A percentile compares a stretch with the other conserved stretches of the same genome.
Conservation (phyloP, 257 asterid genomes). For the Nicotiana sylvestris region DNA sequence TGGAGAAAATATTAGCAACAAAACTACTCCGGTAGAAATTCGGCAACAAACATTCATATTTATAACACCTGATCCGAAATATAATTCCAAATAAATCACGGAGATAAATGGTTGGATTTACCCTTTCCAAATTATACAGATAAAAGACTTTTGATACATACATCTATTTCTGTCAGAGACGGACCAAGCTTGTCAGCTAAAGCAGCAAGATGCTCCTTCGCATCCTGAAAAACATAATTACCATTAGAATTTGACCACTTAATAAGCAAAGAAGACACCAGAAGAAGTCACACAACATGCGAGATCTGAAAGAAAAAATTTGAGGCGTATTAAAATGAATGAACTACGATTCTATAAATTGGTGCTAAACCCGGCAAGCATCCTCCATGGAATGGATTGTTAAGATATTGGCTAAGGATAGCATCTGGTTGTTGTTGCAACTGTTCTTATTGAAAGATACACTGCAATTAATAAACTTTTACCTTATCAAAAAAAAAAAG, state of each 20-base stretch:
- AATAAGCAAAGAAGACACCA: constrained; percentile 5
- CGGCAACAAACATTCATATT: neutral
- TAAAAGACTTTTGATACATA: constrained; percentile 30
- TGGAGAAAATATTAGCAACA: constrained; percentile 21
- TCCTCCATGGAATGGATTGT: neutral
- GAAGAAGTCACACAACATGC: neutral
- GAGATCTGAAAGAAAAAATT: constrained; percentile 8
- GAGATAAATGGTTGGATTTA: neutral
- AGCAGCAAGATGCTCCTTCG: constrained; percentile 97
- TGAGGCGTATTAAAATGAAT: neutral
- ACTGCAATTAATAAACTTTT: neutral
- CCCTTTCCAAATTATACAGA: constrained; percentile 9
- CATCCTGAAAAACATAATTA: constrained; percentile 59
- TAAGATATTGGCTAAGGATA: neutral
- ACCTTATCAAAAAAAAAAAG: neutral
- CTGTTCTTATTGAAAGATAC: neutral
- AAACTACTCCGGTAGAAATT: neutral
- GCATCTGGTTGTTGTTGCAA: neutral
- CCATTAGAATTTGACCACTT: constrained; percentile 10
- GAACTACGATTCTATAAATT: neutral
- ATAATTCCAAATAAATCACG: neutral
- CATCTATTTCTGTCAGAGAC: constrained; percentile 84
- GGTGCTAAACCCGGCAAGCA: neutral
- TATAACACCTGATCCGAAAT: neutral
- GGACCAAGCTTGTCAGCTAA: constrained; percentile 94